These are phyloP conservation scores for Trametes cingulata DNA, from an alignment of 768 basidiomycete genomes.

Conservation along the genomic window DNA sequence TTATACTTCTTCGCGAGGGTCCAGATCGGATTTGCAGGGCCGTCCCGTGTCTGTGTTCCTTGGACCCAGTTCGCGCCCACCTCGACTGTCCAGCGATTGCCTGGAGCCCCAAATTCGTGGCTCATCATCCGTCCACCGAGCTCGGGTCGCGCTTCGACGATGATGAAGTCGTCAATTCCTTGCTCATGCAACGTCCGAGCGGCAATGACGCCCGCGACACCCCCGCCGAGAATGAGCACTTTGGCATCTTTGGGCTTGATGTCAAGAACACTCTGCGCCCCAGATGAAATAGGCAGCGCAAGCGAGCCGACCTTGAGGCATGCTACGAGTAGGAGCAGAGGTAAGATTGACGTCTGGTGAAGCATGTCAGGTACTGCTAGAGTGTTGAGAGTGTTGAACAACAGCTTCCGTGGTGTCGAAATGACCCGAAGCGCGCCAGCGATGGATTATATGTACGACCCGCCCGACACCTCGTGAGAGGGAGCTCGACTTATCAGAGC, in stretches of 20 bases:
- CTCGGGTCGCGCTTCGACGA: constrained; percentile 59
- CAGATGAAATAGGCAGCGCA: background rate
- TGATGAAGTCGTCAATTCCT: constrained; percentile 57
- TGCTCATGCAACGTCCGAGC: constrained; percentile 57
- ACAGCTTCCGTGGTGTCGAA: background rate
- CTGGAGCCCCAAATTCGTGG: constrained; percentile 42
- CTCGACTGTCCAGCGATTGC: constrained; percentile 48
- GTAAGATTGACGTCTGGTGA: background rate
- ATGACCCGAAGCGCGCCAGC: background rate
- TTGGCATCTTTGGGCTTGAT: constrained; percentile 25
- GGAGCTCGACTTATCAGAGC: background rate
- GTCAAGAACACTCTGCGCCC: background rate
- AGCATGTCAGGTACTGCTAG: background rate
- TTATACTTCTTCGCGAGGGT: constrained; percentile 56
- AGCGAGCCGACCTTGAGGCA: background rate
- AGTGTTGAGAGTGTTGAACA: too few relatives aligned
- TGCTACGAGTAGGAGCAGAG: background rate
- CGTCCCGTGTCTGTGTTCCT: constrained; percentile 47
- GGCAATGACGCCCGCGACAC: constrained; percentile 64
- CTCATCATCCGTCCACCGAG: constrained; percentile 64
- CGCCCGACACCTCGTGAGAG: background rate
- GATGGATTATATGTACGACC: background rate
- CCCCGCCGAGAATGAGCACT: constrained; percentile 66
- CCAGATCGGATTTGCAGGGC: constrained; percentile 61
- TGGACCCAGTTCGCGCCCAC: constrained; percentile 63